A percentile compares a stretch with the other conserved stretches of the same genome.
Conservation (phyloP, 148 eudicot species). For the Chenopodium formosanum region DNA sequence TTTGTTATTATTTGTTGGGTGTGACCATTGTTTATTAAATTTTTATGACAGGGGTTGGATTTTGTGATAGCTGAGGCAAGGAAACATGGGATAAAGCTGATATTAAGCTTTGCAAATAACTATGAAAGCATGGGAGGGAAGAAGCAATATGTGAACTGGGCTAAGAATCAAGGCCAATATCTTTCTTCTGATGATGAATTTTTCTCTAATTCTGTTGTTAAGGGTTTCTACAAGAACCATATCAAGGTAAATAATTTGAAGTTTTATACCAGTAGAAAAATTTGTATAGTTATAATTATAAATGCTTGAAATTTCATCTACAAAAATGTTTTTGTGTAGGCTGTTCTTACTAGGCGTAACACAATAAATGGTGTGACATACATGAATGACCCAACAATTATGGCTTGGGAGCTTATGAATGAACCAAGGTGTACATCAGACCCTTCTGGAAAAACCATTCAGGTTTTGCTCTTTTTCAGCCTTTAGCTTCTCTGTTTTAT, state of each 20-base stretch:
- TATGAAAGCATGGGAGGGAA: slow-evolving; percentile 86
- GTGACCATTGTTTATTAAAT: not conserved
- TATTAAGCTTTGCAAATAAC: slow-evolving; percentile 79
- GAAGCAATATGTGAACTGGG: slow-evolving; percentile 95
- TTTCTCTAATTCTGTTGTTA: slow-evolving; percentile 66
- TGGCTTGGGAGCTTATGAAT: slow-evolving; percentile 99
- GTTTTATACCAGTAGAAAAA: not conserved
- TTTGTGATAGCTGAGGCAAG: slow-evolving; percentile 92
- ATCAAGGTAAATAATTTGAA: slow-evolving; percentile 40
- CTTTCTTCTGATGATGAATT: slow-evolving; percentile 82
- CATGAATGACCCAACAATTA: slow-evolving; percentile 94
- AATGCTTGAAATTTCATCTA: not conserved
- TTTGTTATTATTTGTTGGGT: not conserved
- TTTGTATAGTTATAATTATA: too few relatives aligned
- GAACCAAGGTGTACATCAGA: slow-evolving; percentile 96
- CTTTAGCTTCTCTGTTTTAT: not conserved
- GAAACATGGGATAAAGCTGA: slow-evolving; percentile 74
- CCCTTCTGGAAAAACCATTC: slow-evolving; percentile 86
- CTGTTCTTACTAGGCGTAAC: slow-evolving; percentile 71
- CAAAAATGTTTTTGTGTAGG: slow-evolving; percentile 45
- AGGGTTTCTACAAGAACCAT: slow-evolving; percentile 85
- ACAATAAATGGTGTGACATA: slow-evolving; percentile 64
- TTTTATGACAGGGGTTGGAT: slow-evolving; percentile 67
- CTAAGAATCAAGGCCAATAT: slow-evolving; percentile 67
- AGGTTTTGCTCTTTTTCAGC: slow-evolving; percentile 43